phyloP scores from a whole-genome alignment of 768 basidiomycete species.

The Agrocybe chaxingu region DNA sequence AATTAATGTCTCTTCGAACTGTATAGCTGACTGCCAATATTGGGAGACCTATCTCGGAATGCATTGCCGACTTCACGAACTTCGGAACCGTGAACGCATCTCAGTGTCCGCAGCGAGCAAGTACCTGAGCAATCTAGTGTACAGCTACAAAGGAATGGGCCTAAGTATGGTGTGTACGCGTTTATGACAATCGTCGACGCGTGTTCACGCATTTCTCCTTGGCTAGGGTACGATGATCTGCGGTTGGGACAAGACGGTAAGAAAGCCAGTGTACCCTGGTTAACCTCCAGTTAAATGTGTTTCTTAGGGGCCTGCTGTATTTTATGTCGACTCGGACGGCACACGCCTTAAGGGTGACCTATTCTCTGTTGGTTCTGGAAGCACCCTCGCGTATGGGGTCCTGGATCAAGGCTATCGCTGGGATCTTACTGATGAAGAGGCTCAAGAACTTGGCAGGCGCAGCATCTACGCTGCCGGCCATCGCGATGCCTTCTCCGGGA shows the following conservation, averaged over 20 bases:
- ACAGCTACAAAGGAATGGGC: constrained; percentile 98
- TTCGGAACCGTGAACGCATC: constrained; percentile 94
- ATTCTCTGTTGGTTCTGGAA: constrained; percentile 99
- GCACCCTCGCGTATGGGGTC: constrained; percentile 98
- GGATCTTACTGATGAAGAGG: constrained; percentile 91
- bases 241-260: constrained; percentile 97
- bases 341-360: constrained; percentile 92
- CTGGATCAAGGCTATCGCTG: constrained; percentile 93
- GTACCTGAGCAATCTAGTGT: constrained; percentile 95
- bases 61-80: constrained; percentile 94
- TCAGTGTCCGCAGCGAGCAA: constrained; percentile 99
- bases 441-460: constrained; percentile 88
- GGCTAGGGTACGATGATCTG: constrained; percentile 97
- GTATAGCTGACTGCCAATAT: constrained; percentile 87
- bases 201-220: constrained; percentile 2
- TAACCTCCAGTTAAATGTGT: constrained; percentile 3
- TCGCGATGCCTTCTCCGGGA: constrained; percentile 94
- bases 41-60: constrained; percentile 99
- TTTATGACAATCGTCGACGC: neutral
- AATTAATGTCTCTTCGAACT: constrained; percentile 2
- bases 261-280: constrained; percentile 17
- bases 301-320: constrained; percentile 80
- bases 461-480: constrained; percentile 98
- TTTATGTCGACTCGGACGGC: constrained; percentile 98
- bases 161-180: constrained; percentile 83